Evolutionary conservation across 768 basidiomycete genomes (phyloP).

Genomic region (Lepiota brunneoincarnata): DNA sequence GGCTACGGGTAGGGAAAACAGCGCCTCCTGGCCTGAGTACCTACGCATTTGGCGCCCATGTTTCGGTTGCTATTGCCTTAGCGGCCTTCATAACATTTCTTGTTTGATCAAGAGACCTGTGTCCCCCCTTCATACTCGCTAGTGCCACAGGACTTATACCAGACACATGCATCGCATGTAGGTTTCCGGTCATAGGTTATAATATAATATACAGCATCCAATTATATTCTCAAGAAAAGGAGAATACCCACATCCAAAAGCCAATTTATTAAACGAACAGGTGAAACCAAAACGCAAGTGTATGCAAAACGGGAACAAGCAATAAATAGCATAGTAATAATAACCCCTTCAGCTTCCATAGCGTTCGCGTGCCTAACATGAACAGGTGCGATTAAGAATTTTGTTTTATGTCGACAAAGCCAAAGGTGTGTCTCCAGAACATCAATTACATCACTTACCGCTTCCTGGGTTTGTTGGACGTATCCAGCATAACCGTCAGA

Average conservation of each 20-base stretch:
- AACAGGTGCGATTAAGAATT: conserved; percentile 13
- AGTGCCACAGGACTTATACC: no score
- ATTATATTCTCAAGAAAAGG: background rate
- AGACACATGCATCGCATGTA: no score
- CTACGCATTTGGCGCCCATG: background rate
- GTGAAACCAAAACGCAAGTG: background rate
- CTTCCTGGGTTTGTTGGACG: conserved; percentile 70
- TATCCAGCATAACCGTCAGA: conserved; percentile 68
- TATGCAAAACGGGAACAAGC: background rate
- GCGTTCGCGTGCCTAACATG: conserved; percentile 37
- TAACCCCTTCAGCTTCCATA: conserved; percentile 27
- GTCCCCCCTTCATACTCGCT: no score
- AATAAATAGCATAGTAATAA: background rate
- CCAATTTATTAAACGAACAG: background rate
- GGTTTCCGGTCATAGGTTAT: no score
- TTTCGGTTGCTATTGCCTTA: background rate
- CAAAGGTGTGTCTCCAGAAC: background rate
- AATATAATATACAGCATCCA: no score
- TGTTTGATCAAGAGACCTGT: no score
- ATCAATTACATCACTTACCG: conserved; percentile 38
- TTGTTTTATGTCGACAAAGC: conserved; percentile 2
- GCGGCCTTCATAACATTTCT: no score
- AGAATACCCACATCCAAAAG: no score
- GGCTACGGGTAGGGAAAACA: conserved; percentile 14
- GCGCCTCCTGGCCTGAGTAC: conserved; percentile 9